phyloP scores from a whole-genome alignment of 768 basidiomycete genomes.

The Boletus subcaerulescens region DNA sequence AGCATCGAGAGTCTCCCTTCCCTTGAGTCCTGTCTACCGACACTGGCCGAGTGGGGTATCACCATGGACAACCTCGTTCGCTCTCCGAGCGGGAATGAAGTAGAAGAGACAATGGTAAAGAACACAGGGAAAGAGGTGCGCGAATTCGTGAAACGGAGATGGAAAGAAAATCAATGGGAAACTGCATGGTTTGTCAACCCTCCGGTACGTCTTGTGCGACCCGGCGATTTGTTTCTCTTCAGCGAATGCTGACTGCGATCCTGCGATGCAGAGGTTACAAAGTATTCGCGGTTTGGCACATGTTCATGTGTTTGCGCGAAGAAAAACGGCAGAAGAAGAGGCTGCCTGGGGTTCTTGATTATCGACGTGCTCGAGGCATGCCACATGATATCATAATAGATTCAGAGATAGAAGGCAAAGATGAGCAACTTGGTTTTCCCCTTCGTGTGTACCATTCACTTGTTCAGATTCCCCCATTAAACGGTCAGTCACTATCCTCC shows the following conservation, averaged over 20 bases:
- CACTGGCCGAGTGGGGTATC: constrained; percentile 68
- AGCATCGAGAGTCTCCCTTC: constrained; percentile 59
- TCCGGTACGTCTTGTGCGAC: constrained; percentile 48
- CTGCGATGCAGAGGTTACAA: constrained; percentile 60
- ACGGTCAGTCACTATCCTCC: background rate
- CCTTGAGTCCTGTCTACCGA: constrained; percentile 55
- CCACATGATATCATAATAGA: background rate
- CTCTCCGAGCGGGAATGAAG: constrained; percentile 47
- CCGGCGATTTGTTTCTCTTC: background rate
- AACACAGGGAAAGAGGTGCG: constrained; percentile 57
- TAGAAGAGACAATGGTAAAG: constrained; percentile 50
- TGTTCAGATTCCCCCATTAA: background rate
- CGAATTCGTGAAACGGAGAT: constrained; percentile 59
- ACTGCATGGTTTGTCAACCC: constrained; percentile 93
- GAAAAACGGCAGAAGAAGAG: constrained; percentile 36
- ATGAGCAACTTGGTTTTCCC: background rate
- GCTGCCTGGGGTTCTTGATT: constrained; percentile 13
- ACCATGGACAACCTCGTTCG: constrained; percentile 59
- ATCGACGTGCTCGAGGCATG: background rate
- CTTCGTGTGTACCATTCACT: background rate
- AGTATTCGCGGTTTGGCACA: constrained; percentile 81
- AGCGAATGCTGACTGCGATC: background rate
- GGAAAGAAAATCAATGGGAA: constrained; percentile 78
- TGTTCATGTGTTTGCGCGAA: constrained; percentile 81
- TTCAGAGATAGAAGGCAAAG: constrained; percentile 2